Base-by-base conservation (phyloP, 352 stramenopile species). In the Sclerospora graminicola region DNA sequence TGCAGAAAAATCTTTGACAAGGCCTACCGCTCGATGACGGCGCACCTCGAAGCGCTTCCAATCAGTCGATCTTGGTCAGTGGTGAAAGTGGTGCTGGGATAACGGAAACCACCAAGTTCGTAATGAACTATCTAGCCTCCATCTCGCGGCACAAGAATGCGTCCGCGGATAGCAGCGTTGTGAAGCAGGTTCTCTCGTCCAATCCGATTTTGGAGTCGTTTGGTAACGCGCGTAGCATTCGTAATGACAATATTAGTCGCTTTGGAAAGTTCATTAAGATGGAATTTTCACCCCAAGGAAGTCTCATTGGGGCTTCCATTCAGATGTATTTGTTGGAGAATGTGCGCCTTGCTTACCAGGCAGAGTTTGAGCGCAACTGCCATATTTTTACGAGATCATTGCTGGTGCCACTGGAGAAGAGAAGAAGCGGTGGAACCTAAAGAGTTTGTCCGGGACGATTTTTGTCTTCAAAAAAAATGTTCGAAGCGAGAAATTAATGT, bases 171-270 rank as follows among this genome's bases (percentile, higher is more conserved):
- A 73, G 65, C 15, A 71, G 65, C 41, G 82, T 94, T 26, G 94
- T 92, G 74, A 73, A 84, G 48, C 77, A 97, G 42, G 90, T 99
- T 35, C 69, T 99, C 26, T 96, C 89, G 37, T 97, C 92, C 5
- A 99, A 99, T 66, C 95, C 96, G 31, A 95, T 99, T 41, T 72
- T 99, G 14, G 96, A 99, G 65, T 90, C 91, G 2, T 99, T 99
- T 65, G 96, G 96, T 51, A 99, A 99, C 59, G 94, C 95, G 30
- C 82, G 93, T 27, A 98, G 94, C 11, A 85, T 98, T 33, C 78
- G 95, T 8, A 98, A 98, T 66, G 89, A 98, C 67, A 98, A 98
- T 63, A n/a, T n/a, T n/a, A n/a, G n/a, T n/a, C n/a, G n/a, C n/a
- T n/a, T n/a, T n/a, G n/a, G n/a, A n/a, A n/a, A 97, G 60, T 98